Conservation (phyloP, 768 basidiomycete genomes). For the Roridomyces roridus region DNA sequence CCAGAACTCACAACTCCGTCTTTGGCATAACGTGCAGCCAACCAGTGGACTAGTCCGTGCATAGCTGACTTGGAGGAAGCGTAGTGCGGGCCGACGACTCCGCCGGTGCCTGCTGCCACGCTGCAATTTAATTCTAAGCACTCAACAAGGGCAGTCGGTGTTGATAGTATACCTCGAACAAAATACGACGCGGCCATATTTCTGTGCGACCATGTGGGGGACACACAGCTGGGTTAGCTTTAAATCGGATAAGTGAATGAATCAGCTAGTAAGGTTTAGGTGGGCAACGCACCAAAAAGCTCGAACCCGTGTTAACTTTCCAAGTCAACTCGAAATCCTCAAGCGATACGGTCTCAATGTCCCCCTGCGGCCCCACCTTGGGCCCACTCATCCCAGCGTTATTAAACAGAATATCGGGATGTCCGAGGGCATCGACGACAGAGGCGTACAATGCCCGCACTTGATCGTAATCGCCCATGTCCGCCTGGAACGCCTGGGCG, state of each 20-base stretch:
- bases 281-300: constrained; percentile 43
- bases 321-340: constrained; percentile 41
- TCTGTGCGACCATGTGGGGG: constrained; percentile 54
- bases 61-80: constrained; percentile 62
- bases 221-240: constrained; percentile 59
- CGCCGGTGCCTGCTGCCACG: constrained; percentile 54
- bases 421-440: constrained; percentile 50
- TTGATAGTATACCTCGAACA: constrained; percentile 49
- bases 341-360: constrained; percentile 41
- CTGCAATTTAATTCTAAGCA: too few relatives aligned
- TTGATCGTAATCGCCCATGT: constrained; percentile 50
- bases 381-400: constrained; percentile 53
- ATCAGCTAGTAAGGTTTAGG: not conserved
- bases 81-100: constrained; percentile 62
- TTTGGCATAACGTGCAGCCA: constrained; percentile 55
- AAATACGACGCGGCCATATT: constrained; percentile 57
- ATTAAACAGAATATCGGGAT: constrained; percentile 58
- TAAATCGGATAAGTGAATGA: too few relatives aligned
- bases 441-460: constrained; percentile 49
- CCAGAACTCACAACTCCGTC: constrained; percentile 50
- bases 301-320: constrained; percentile 54
- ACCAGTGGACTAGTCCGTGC: constrained; percentile 61
- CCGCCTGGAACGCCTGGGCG: constrained; percentile 53
- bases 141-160: too few relatives aligned
- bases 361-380: constrained; percentile 48